These are phyloP conservation scores for Pseudohalonectria lignicola DNA, from an alignment of 2,329 filamentous ascomycete species.

Conservation along the genomic window DNA sequence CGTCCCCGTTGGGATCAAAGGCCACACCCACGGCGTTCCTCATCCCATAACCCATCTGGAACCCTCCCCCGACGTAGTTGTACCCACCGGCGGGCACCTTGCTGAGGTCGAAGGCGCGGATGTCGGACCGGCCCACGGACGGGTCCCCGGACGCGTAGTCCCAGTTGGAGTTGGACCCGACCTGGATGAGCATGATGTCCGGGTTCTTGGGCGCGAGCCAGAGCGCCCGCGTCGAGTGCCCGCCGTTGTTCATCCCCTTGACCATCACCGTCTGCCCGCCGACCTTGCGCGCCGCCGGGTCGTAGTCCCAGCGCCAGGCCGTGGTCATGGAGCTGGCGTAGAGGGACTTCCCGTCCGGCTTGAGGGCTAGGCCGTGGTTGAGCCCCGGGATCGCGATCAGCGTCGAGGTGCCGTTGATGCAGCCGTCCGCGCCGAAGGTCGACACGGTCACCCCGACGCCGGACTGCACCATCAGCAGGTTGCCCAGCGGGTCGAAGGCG, in stretches of 20 bases:
- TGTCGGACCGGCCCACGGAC: slow-evolving; percentile 18
- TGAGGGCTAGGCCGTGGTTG: slow-evolving; percentile 23
- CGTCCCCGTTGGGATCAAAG: slow-evolving; percentile 27
- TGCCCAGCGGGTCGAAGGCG: slow-evolving; percentile 17
- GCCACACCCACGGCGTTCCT: slow-evolving; percentile 51
- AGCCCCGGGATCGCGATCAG: slow-evolving; percentile 15
- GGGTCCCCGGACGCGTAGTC: slow-evolving; percentile 17
- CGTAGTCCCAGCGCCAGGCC: slow-evolving; percentile 45
- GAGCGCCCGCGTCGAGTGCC: slow-evolving; percentile 22
- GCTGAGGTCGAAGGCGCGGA: slow-evolving; percentile 24
- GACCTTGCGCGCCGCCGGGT: slow-evolving; percentile 30
- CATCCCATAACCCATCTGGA: slow-evolving; percentile 26
- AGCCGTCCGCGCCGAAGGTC: slow-evolving; percentile 21
- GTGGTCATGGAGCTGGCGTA: slow-evolving; percentile 21
- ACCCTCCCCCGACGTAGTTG: slow-evolving; percentile 19
- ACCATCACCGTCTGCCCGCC: slow-evolving; percentile 23
- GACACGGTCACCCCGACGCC: slow-evolving; percentile 20
- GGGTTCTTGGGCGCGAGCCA: slow-evolving; percentile 20
- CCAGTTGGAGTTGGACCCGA: slow-evolving; percentile 21
- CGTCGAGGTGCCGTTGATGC: slow-evolving; percentile 18
- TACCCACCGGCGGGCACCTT: slow-evolving; percentile 18
- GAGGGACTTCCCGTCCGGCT: slow-evolving; percentile 20
- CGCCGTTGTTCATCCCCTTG: slow-evolving; percentile 20
- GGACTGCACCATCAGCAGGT: slow-evolving; percentile 20
- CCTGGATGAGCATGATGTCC: slow-evolving; percentile 19